Evolutionary conservation across 257 asterid genomes (phyloP), one percentile per base, ranked within the genome.

Genomic region (Solanum peruvianum): DNA sequence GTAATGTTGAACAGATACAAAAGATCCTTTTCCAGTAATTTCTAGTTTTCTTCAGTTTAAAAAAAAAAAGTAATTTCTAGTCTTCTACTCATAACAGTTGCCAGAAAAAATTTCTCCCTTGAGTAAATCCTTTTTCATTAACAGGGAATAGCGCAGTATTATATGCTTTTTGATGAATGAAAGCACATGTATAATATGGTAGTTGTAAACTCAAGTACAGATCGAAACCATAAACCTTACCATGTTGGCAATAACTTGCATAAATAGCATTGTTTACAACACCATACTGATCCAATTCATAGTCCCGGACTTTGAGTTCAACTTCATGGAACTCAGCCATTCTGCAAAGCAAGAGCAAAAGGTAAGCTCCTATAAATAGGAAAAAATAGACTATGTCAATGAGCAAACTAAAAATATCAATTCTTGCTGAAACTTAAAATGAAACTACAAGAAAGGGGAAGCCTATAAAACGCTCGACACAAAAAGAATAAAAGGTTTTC

Each of bases 181-280:
- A 15, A 27, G 10, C 42, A 80, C 84, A 4, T 6, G n/a, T 9
- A 45, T 15, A 9, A 80, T 78, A 45, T 80, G 67, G 14, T 27
- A 29, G 41, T 3, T 39, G 66, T 78, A 44, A 78, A 29, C 64
- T 16, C 15, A 16, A 16, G 27, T 80, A 25, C 29, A 47, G 84
- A 80, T 80, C n/a, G 6, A 80, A 80, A 9, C 67, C 42, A 83
- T 58, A 39, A 89, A 3, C 35, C 97, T 95, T 89, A 96, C 99
- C 98, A 73, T 95, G 98, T 87, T 96, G 99, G 89, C 99, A 97
- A 88, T 97, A 97, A 88, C 95, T 93, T 85, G 98, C 95, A 87
- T 94, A 96, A 71, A 93, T 64, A 84, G 98, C 98, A 90, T 96
- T 97, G 56, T 97, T 97, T 72, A 97, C 99, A 42, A 97, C 99